Base-by-base conservation (phyloP, 2,329 filamentous ascomycete genomes). In the Penicillium sp. region DNA sequence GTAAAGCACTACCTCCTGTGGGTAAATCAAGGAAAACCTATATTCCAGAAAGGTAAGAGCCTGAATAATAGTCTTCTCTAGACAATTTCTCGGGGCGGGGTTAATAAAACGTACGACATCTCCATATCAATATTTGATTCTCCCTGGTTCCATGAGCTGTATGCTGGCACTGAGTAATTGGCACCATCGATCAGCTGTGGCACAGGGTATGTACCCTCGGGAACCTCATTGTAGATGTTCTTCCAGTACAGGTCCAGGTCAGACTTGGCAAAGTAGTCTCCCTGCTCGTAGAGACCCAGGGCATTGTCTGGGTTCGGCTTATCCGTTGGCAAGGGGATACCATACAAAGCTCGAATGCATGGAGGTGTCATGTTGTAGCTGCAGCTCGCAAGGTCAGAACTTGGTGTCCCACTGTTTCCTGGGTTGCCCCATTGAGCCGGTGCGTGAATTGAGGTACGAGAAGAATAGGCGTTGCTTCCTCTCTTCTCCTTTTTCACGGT, bases 91-190 rank as follows among this genome's bases (percentile, higher is more conserved):
- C n/a, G n/a, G n/a, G n/a, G n/a, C 16, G 42, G 18, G 14, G 28
- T 33, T 33, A 35, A 14, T 26, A 24, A 8, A 28, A 47, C 56
- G n/a, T 42, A 58, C 52, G 79, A 79, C 60, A 83, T 80, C 59
- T 83, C 70, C 3, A 85, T 72, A 61, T 85, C 82, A 12, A 85
- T 74, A 40, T 79, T 69, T 1, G 79, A 79, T 68, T 85, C 82
- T 46, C 75, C 76, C 21, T 61, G 63, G 23, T 68, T 67, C 43
- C 63, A 53, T 1, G 65, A 70, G 46, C 65, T 65, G 55, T 74
- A 74, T 7, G 66, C 59, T 53, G 72, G 67, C 3, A 65, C 67
- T 2, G 62, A 66, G 21, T 69, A 77, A 55, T 80, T 78, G 12
- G 78, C 71, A 12, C 68, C 68, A 69, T 59, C 59, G 23, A 58